These are phyloP conservation scores for Globisporangium ultimum DNA, from an alignment of 352 stramenopile genomes.

Conservation along the genomic window DNA sequence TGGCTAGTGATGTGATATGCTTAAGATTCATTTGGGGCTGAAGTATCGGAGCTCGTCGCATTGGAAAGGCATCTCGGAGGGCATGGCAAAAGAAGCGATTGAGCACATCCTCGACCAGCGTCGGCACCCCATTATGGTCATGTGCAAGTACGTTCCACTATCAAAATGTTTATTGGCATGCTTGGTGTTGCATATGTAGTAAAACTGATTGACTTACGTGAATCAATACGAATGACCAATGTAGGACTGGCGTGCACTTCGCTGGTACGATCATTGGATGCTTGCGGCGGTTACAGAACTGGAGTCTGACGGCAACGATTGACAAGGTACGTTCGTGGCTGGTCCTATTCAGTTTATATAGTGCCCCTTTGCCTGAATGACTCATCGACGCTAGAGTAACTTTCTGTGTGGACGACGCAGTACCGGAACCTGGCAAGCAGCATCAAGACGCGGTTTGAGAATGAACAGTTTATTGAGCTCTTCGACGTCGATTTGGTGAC, in stretches of 20 bases:
- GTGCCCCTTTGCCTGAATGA: too few relatives aligned
- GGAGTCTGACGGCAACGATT: conserved; percentile 84
- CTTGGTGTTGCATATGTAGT: neutral
- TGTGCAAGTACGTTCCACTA: conserved; percentile 74
- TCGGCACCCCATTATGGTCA: conserved; percentile 77
- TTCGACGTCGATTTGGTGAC: conserved; percentile 86
- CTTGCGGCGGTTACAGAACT: conserved; percentile 79
- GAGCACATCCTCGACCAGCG: conserved; percentile 81
- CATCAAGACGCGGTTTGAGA: conserved; percentile 86
- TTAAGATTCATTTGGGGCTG: conserved; percentile 75
- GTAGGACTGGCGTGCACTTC: conserved; percentile 71
- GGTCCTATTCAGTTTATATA: too few relatives aligned
- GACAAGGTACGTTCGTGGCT: conserved; percentile 52
- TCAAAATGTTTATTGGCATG: neutral
- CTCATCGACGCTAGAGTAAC: neutral
- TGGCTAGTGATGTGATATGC: neutral
- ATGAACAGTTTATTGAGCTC: conserved; percentile 88
- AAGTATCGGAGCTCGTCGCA: conserved; percentile 72
- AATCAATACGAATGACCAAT: neutral
- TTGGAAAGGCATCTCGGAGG: conserved; percentile 77
- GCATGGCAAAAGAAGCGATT: conserved; percentile 84
- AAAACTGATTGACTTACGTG: neutral
- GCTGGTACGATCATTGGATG: conserved; percentile 80
- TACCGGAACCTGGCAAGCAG: conserved; percentile 85
- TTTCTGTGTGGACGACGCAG: conserved; percentile 19